Conservation (phyloP, 73 alveolate genomes). For the Urostyla sp. region DNA sequence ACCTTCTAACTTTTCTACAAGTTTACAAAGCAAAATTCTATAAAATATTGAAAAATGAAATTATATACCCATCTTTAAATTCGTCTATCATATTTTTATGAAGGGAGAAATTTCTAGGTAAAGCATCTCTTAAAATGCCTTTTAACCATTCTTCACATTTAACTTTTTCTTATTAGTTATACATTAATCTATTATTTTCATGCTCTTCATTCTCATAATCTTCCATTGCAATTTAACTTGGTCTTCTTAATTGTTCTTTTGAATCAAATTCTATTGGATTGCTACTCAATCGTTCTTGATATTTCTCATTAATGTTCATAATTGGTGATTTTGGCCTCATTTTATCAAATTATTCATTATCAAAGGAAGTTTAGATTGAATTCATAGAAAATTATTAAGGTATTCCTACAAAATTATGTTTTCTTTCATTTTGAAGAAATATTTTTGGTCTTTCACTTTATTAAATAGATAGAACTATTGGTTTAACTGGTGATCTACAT, state of each 20-base stretch:
- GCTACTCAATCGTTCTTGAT: constrained; percentile 3
- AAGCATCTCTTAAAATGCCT: background rate
- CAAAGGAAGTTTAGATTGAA: background rate
- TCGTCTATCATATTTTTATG: constrained; percentile 25
- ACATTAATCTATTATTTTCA: constrained; percentile 22
- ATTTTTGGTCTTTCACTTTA: no score
- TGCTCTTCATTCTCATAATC: constrained; percentile 54
- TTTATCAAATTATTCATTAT: background rate
- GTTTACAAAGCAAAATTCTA: constrained; percentile 50
- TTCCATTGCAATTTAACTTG: constrained; percentile 10
- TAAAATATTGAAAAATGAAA: background rate
- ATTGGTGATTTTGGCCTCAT: background rate
- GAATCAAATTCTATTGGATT: constrained; percentile 33
- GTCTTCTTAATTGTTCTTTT: constrained; percentile 26
- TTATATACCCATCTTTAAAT: constrained; percentile 61
- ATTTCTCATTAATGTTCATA: background rate
- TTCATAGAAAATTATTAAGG: no score
- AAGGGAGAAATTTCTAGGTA: background rate
- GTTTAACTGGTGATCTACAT: no score
- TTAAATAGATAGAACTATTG: no score
- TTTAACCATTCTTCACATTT: constrained; percentile 34
- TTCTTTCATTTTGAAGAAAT: no score
- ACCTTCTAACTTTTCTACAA: constrained; percentile 50
- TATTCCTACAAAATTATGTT: no score
- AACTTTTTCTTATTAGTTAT: constrained; percentile 12